A percentile compares a stretch with the other conserved stretches of the same genome.
phyloP scores from a whole-genome alignment of 441 rosid genomes.

The Aleurites moluccanus region DNA sequence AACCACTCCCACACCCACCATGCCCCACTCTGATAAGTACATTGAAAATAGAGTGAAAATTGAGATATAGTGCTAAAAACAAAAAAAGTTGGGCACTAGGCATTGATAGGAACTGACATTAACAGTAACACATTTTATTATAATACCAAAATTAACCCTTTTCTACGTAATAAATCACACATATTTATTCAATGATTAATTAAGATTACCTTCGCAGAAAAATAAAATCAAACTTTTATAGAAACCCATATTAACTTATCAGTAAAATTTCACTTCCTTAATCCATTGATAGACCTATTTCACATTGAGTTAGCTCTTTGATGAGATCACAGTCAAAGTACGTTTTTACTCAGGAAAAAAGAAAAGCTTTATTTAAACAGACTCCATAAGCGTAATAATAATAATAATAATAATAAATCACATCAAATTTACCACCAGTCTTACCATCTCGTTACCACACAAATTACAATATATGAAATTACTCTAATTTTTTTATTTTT shows the following conservation, averaged over 20 bases:
- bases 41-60: slow-evolving; percentile 30
- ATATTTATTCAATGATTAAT: not conserved
- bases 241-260: not conserved
- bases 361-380: not conserved
- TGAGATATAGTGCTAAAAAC: slow-evolving; percentile 8
- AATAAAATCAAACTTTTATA: not conserved
- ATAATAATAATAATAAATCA: not conserved
- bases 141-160: not conserved
- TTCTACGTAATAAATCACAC: not conserved
- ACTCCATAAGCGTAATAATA: not conserved
- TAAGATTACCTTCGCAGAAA: not conserved
- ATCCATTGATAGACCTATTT: not conserved
- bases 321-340: not conserved
- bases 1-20: slow-evolving; percentile 31
- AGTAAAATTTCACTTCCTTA: not conserved
- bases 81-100: slow-evolving; percentile 16
- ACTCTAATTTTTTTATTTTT: no score
- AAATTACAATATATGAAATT: no score
- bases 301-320: not conserved
- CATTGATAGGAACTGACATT: slow-evolving; percentile 8
- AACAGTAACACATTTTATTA: not conserved
- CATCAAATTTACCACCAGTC: not conserved
- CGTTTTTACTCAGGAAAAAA: not conserved
- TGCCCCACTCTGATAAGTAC: slow-evolving; percentile 41
- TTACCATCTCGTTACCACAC: no score